Percentiles rank a stretch among this genome's conserved stretches.
phyloP scores from a whole-genome alignment of 1,284 basidiomycete species.

The Naganishia albida region DNA sequence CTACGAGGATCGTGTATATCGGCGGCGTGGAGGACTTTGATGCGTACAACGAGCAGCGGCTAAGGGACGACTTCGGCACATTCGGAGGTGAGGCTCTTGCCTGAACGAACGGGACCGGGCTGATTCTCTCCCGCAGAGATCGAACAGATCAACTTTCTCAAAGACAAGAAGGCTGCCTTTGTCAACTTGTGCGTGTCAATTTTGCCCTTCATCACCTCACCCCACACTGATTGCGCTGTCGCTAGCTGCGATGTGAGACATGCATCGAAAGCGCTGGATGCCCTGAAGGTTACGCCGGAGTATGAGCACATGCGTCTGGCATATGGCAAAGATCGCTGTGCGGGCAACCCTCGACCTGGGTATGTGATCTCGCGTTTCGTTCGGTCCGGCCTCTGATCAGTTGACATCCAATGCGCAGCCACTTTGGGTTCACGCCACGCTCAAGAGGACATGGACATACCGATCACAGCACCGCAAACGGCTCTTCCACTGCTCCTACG shows the following conservation, averaged over 20 bases:
- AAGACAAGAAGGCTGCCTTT: conserved; percentile 94
- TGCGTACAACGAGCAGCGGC: conserved; percentile 76
- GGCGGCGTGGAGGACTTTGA: conserved; percentile 92
- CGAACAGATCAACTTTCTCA: conserved; percentile 90
- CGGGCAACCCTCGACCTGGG: conserved; percentile 51
- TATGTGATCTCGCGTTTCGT: neutral
- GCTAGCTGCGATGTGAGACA: conserved; percentile 74
- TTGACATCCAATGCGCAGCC: neutral
- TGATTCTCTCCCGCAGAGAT: conserved; percentile 59
- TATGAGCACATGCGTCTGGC: conserved; percentile 80
- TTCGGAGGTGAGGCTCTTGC: conserved; percentile 66
- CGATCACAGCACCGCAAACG: no score
- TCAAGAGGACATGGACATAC: no score
- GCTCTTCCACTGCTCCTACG: no score
- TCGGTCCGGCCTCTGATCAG: neutral
- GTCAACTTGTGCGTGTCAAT: conserved; percentile 68
- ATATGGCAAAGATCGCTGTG: conserved; percentile 93
- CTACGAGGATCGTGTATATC: conserved; percentile 91
- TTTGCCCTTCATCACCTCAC: neutral
- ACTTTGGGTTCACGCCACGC: neutral
- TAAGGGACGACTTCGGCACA: conserved; percentile 85
- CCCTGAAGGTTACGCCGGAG: conserved; percentile 80
- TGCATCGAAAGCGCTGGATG: conserved; percentile 93
- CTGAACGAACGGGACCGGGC: neutral
- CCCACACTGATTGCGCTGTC: neutral